phyloP scores from a whole-genome alignment of 768 basidiomycete species.

The Kondoa malvinella region DNA sequence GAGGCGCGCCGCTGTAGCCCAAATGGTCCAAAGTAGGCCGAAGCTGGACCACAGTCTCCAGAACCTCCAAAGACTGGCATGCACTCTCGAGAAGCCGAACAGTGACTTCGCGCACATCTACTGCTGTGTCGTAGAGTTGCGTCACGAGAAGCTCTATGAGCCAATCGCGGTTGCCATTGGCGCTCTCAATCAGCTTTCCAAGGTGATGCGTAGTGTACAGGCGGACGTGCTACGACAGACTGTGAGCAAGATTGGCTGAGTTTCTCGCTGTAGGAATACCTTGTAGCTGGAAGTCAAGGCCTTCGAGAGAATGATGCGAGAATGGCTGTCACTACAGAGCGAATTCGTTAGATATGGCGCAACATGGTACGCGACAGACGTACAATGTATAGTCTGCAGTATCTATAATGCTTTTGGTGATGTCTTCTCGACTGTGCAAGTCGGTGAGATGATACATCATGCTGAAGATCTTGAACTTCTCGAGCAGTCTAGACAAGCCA shows the following conservation, averaged over 20 bases:
- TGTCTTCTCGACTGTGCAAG: slow-evolving; percentile 71
- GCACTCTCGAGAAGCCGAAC: slow-evolving; percentile 76
- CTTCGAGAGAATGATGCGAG: slow-evolving; percentile 81
- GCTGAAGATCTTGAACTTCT: slow-evolving; percentile 83
- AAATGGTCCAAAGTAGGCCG: slow-evolving; percentile 89
- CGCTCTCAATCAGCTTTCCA: slow-evolving; percentile 56
- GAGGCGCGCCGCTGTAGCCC: slow-evolving; percentile 73
- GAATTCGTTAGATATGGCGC: background rate
- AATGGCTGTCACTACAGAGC: slow-evolving; percentile 67
- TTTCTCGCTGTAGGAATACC: slow-evolving; percentile 33
- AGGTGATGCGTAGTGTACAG: slow-evolving; percentile 75
- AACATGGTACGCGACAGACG: slow-evolving; percentile 14
- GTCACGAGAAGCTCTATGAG: slow-evolving; percentile 77
- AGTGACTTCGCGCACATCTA: slow-evolving; percentile 78
- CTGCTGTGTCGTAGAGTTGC: slow-evolving; percentile 80
- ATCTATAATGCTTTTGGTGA: slow-evolving; percentile 78
- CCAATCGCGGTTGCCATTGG: slow-evolving; percentile 57
- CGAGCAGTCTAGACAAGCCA: slow-evolving; percentile 76
- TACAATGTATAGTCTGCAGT: slow-evolving; percentile 57
- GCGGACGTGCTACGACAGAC: slow-evolving; percentile 51
- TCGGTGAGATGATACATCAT: slow-evolving; percentile 91
- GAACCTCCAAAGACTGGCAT: slow-evolving; percentile 62
- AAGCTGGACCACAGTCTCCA: slow-evolving; percentile 83
- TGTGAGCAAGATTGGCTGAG: background rate
- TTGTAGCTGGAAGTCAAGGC: slow-evolving; percentile 85